These are phyloP conservation scores for Termitomyces heimii DNA, from an alignment of 768 basidiomycete genomes.

Conservation along the genomic window DNA sequence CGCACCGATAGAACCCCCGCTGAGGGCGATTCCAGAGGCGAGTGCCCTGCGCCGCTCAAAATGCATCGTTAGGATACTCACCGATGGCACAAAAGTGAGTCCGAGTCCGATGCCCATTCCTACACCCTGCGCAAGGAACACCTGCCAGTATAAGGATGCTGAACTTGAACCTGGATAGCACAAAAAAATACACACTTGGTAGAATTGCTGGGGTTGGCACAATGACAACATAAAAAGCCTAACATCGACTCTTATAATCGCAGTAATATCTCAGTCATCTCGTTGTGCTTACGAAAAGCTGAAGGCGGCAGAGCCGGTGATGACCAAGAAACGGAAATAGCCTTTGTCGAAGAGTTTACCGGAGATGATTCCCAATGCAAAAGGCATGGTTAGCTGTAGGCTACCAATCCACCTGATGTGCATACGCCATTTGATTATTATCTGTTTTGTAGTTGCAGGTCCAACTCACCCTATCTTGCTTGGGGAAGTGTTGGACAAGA, in stretches of 20 bases:
- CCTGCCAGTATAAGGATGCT: conserved; percentile 1
- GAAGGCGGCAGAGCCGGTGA: conserved; percentile 13
- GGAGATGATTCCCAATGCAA: conserved; percentile 11
- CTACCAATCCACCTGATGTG: conserved; percentile 18
- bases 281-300: conserved; percentile 12
- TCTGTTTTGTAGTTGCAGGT: not conserved
- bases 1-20: conserved; percentile 19
- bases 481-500: conserved; percentile 1
- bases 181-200: conserved; percentile 14
- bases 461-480: conserved; percentile 8
- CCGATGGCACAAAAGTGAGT: conserved; percentile 31
- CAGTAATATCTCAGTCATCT: not conserved
- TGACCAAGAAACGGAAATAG: conserved; percentile 8
- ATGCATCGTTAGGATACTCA: conserved; percentile 37
- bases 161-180: not conserved
- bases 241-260: not conserved
- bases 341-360: conserved; percentile 17
- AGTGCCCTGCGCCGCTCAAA: conserved; percentile 32
- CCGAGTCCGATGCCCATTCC: conserved; percentile 32
- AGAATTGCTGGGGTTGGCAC: conserved; percentile 27
- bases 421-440: not conserved
- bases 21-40: conserved; percentile 28
- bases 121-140: conserved; percentile 18
- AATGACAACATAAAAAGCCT: conserved; percentile 32
- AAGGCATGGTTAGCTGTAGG: conserved; percentile 18